Percentiles rank a stretch among this genome's conserved stretches.
phyloP scores from a whole-genome alignment of 2,329 filamentous ascomycete species.

The Colletotrichum magnum region DNA sequence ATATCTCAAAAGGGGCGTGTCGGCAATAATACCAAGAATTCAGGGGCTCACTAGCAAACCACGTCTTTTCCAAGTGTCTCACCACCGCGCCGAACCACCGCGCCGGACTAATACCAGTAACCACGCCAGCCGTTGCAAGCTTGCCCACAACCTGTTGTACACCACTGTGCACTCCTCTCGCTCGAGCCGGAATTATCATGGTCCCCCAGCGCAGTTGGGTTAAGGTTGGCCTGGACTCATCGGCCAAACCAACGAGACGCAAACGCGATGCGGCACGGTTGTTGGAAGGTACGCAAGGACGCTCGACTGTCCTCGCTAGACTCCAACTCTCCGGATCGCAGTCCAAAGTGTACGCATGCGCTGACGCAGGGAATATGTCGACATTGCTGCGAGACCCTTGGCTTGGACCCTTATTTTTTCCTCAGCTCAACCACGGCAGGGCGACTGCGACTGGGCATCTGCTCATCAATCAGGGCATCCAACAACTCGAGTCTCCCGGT shows the following conservation, averaged over 20 bases:
- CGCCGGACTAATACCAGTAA: too few species aligned
- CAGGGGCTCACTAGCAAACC: conserved; percentile 20
- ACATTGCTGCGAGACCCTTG: not conserved
- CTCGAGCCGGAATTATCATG: too few species aligned
- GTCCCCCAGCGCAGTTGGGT: too few species aligned
- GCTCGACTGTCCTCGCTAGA: conserved; percentile 3
- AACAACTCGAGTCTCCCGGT: conserved; percentile 7
- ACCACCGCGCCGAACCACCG: conserved; percentile 15
- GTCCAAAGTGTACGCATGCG: not conserved
- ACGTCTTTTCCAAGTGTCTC: conserved; percentile 22
- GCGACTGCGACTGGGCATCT: conserved; percentile 1
- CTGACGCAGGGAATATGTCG: not conserved
- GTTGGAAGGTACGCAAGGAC: not conserved
- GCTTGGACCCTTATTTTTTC: conserved; percentile 13
- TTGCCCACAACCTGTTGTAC: not conserved
- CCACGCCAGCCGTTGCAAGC: conserved; percentile 31
- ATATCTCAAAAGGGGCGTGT: conserved; percentile 14
- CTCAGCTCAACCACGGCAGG: conserved; percentile 17
- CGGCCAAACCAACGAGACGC: not conserved
- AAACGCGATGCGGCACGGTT: not conserved
- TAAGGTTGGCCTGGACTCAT: not conserved
- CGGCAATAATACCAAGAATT: conserved; percentile 17
- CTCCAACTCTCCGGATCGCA: conserved; percentile 11
- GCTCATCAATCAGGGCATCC: not conserved
- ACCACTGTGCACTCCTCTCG: not conserved